A percentile compares a stretch with the other conserved stretches of the same genome.
These are phyloP conservation scores for Quercus tomentella DNA, from an alignment of 331 rosid species.

Conservation along the genomic window DNA sequence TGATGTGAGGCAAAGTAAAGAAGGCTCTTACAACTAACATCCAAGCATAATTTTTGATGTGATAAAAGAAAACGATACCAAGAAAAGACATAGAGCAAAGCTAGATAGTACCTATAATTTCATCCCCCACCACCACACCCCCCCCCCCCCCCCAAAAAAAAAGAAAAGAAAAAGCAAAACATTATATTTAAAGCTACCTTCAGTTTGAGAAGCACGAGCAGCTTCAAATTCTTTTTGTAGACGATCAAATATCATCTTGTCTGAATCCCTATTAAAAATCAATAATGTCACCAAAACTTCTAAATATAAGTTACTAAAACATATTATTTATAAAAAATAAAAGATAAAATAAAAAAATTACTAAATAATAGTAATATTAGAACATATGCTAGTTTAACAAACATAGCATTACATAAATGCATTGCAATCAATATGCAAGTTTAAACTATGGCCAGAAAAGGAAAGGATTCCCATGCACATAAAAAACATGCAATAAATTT, in stretches of 20 bases:
- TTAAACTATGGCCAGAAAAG: background rate
- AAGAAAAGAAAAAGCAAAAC: slow-evolving; percentile 12
- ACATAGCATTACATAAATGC: background rate
- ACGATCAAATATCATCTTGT: slow-evolving; percentile 73
- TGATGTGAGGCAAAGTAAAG: background rate
- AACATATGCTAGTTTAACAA: background rate
- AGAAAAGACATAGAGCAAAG: background rate
- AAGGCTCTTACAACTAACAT: no score
- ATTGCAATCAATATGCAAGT: background rate
- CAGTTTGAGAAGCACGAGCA: slow-evolving; percentile 82
- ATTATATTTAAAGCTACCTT: slow-evolving; percentile 44
- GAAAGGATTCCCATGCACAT: background rate
- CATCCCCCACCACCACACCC: no score
- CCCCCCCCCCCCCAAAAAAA: background rate
- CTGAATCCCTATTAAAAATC: slow-evolving; percentile 63
- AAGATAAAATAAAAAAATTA: background rate
- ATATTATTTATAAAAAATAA: background rate
- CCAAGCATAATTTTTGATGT: background rate
- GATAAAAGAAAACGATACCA: background rate
- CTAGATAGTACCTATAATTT: background rate
- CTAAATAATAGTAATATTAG: background rate
- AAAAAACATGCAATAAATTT: background rate
- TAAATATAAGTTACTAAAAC: background rate
- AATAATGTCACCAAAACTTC: background rate
- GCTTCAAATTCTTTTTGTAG: slow-evolving; percentile 82